Conservation (phyloP, 2,329 filamentous ascomycete genomes). For the Penicillium sp. region DNA sequence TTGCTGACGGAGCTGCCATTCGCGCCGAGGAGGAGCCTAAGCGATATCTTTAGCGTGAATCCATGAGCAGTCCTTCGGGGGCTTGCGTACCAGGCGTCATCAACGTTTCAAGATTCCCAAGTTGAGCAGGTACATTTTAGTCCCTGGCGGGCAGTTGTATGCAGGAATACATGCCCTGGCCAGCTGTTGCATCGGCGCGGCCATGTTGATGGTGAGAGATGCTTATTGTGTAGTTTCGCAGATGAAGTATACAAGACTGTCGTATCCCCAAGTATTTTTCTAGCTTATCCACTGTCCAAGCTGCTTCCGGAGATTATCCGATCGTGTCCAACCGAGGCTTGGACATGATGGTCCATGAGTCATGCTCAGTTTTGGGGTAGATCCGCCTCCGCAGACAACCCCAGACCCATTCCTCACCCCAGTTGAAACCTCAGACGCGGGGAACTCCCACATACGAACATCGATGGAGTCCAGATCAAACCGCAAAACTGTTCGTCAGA, state of each 20-base stretch:
- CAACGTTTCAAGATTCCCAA: conserved; percentile 52
- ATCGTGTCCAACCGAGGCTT: background rate
- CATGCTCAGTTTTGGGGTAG: background rate
- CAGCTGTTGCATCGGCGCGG: background rate
- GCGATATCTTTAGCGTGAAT: conserved; percentile 2
- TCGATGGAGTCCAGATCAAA: conserved; percentile 44
- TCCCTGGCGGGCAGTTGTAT: conserved; percentile 47
- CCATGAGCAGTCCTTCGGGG: conserved; percentile 6
- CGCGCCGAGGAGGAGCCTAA: conserved; percentile 44
- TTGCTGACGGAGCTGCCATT: conserved; percentile 46
- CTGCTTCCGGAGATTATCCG: background rate
- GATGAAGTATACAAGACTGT: background rate
- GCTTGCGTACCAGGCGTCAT: conserved; percentile 50
- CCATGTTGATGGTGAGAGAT: background rate
- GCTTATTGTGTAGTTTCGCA: background rate
- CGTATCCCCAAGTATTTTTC: background rate
- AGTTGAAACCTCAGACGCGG: background rate
- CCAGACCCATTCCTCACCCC: background rate
- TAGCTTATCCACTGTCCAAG: background rate
- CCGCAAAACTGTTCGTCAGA: conserved; percentile 7
- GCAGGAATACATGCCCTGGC: conserved; percentile 11
- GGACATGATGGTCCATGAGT: background rate
- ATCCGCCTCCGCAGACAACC: background rate
- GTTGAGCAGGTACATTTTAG: conserved; percentile 54
- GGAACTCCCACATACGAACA: conserved; percentile 37